Conservation (phyloP, 331 rosid species). For the Cydonia oblonga region DNA sequence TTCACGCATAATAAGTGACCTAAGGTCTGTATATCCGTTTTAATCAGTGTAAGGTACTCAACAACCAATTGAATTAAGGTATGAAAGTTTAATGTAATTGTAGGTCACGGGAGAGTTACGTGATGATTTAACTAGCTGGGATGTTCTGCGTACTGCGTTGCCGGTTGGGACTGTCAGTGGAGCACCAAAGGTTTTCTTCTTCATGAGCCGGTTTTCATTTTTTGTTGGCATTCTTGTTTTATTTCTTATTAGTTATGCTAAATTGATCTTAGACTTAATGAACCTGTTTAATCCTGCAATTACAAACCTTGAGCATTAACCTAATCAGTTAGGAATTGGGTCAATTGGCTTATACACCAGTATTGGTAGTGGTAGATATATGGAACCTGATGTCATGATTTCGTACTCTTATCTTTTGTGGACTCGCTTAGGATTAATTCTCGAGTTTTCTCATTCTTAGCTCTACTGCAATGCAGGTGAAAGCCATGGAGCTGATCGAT, state of each 20-base stretch:
- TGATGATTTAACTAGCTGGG: slow-evolving; percentile 78
- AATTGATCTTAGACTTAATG: neutral
- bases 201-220: neutral
- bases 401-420: neutral
- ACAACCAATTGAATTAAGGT: neutral
- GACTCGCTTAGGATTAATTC: neutral
- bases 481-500: slow-evolving; percentile 96
- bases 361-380: neutral
- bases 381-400: neutral
- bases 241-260: neutral
- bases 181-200: slow-evolving; percentile 69
- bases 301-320: neutral
- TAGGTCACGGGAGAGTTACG: slow-evolving; percentile 85
- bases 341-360: neutral
- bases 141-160: slow-evolving; percentile 76
- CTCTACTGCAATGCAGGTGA: slow-evolving; percentile 51
- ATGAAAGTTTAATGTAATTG: slow-evolving; percentile 10
- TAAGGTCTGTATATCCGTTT: neutral
- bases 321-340: neutral
- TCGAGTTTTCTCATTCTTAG: neutral
- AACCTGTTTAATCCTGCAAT: neutral
- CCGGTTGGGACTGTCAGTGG: slow-evolving; percentile 99
- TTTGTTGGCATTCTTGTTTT: neutral
- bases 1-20: neutral
- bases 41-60: neutral